Percentiles rank a stretch among this genome's conserved stretches.
These are phyloP conservation scores for Aspergillus taichungensis DNA, from an alignment of 495 filamentous ascomycete species.

Conservation along the genomic window DNA sequence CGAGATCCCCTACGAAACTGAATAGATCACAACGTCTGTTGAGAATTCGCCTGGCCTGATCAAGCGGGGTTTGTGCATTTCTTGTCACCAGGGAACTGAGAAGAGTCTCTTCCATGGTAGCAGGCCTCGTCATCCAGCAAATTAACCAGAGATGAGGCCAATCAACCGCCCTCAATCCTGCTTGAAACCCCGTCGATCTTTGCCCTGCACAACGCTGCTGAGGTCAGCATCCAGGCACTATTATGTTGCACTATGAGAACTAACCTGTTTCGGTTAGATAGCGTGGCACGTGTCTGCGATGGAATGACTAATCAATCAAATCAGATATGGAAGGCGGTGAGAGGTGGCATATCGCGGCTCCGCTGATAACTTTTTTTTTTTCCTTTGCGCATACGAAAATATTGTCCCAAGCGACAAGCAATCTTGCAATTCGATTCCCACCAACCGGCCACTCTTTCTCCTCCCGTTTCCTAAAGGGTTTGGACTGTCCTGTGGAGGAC, in stretches of 20 bases:
- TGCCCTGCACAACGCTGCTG: neutral
- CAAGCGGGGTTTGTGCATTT: no score
- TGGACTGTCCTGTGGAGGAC: neutral
- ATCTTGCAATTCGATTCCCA: neutral
- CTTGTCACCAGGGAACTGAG: no score
- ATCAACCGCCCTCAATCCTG: neutral
- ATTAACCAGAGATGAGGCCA: neutral
- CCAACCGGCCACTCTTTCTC: neutral
- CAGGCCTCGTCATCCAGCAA: no score
- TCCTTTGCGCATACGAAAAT: neutral
- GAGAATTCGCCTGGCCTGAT: no score
- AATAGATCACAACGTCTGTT: no score
- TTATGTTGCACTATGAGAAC: neutral
- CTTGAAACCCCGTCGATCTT: neutral
- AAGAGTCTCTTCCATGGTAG: no score
- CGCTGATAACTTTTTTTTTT: slow-evolving; percentile 14
- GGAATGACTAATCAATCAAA: neutral
- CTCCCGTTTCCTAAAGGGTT: neutral
- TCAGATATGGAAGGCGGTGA: slow-evolving; percentile 10
- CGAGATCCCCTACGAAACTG: no score
- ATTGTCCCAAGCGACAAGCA: neutral
- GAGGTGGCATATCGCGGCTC: slow-evolving; percentile 5
- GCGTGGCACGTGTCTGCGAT: neutral
- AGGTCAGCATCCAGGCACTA: neutral
- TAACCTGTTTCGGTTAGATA: neutral